Conservation (phyloP, 345 rosid genomes). For the Garcia nutans region DNA sequence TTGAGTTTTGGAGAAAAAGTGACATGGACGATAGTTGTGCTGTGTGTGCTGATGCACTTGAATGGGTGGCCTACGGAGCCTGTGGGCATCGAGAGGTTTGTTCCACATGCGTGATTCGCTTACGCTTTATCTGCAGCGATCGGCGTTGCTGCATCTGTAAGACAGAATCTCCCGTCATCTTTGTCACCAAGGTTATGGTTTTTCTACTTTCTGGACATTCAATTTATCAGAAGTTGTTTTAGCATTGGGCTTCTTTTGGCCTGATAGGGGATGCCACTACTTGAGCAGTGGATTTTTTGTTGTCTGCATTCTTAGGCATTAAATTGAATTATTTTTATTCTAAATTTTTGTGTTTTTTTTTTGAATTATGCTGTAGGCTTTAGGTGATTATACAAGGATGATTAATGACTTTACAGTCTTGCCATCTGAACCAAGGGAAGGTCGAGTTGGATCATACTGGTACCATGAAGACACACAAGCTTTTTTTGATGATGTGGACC, state of each 20-base stretch:
- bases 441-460: slow-evolving; percentile 68
- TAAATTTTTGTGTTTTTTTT: not conserved
- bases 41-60: slow-evolving; percentile 83
- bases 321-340: not conserved
- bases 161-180: slow-evolving; percentile 52
- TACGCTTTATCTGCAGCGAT: slow-evolving; percentile 86
- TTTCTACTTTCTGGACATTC: not conserved
- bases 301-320: not conserved
- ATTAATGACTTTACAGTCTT: slow-evolving; percentile 79
- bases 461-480: slow-evolving; percentile 85
- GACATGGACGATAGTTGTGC: slow-evolving; percentile 88
- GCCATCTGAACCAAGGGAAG: slow-evolving; percentile 81
- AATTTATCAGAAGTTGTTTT: not conserved
- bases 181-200: slow-evolving; percentile 79
- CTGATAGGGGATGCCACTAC: too few relatives aligned
- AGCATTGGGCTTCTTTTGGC: too few relatives aligned
- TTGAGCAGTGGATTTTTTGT: not conserved
- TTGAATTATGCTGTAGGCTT: slow-evolving; percentile 48
- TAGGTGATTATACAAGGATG: slow-evolving; percentile 89
- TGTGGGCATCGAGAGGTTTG: slow-evolving; percentile 91
- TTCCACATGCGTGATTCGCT: slow-evolving; percentile 88
- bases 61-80: slow-evolving; percentile 90
- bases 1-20: not conserved
- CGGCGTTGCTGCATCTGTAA: slow-evolving; percentile 92
- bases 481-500: slow-evolving; percentile 87